Evolutionary conservation across 495 filamentous ascomycete species (phyloP).

Genomic region (Penicillium cinerascens): DNA sequence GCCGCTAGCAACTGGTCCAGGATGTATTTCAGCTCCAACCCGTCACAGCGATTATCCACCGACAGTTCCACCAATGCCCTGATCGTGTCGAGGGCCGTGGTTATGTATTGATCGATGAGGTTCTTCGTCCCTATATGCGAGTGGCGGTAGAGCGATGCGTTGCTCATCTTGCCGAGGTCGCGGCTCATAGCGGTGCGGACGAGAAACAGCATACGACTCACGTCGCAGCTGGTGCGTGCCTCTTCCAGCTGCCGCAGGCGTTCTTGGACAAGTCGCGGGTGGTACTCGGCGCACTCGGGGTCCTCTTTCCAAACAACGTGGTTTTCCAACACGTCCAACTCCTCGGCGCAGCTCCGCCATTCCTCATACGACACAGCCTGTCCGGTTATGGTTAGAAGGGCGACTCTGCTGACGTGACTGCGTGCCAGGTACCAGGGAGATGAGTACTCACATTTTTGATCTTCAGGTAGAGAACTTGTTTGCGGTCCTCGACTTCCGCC

Average conservation of each 20-base stretch:
- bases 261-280: constrained; percentile 60
- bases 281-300: constrained; percentile 64
- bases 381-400: constrained; percentile 10
- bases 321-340: constrained; percentile 76
- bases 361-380: constrained; percentile 61
- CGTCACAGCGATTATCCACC: constrained; percentile 49
- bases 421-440: constrained; percentile 1
- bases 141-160: constrained; percentile 76
- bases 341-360: constrained; percentile 63
- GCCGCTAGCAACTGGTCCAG: constrained; percentile 72
- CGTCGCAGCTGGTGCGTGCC: constrained; percentile 70
- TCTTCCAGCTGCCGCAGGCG: constrained; percentile 71
- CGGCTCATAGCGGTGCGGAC: constrained; percentile 78
- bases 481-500: constrained; percentile 53
- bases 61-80: constrained; percentile 64
- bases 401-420: constrained; percentile 13
- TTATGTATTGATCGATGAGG: constrained; percentile 82
- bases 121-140: constrained; percentile 83
- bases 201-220: constrained; percentile 71
- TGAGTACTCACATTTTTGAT: constrained; percentile 54
- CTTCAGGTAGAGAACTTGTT: constrained; percentile 58
- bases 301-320: constrained; percentile 78
- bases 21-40: constrained; percentile 61
- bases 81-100: constrained; percentile 70
- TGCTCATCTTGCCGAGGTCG: constrained; percentile 81